phyloP scores from a whole-genome alignment of 2,329 filamentous ascomycete genomes.

The Colletotrichum euphorbiae region DNA sequence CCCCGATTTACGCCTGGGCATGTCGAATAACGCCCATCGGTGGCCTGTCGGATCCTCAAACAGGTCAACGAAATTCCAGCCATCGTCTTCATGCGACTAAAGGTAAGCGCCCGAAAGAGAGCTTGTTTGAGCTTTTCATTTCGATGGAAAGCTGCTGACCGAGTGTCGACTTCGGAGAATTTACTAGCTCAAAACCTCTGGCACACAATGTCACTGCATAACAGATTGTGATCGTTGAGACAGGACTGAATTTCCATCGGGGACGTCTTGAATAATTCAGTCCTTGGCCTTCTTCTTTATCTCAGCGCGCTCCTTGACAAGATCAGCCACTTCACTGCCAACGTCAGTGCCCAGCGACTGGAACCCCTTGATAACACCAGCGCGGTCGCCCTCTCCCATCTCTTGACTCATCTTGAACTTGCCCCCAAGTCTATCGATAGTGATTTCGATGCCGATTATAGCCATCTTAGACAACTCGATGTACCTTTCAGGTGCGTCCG shows the following conservation, averaged over 20 bases:
- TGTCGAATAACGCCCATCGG: neutral
- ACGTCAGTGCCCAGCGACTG: conserved; percentile 48
- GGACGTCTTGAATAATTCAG: neutral
- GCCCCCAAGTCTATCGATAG: conserved; percentile 65
- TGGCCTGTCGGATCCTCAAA: neutral
- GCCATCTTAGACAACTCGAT: conserved; percentile 67
- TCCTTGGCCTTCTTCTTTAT: conserved; percentile 42
- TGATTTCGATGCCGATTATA: conserved; percentile 71
- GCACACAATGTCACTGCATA: no score
- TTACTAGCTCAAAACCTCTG: no score
- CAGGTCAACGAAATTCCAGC: neutral
- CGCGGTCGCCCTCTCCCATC: conserved; percentile 60
- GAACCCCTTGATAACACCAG: conserved; percentile 70
- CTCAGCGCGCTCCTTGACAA: conserved; percentile 48
- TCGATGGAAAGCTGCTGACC: no score
- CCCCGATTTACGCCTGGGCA: neutral
- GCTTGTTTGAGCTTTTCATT: no score
- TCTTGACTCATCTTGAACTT: conserved; percentile 79
- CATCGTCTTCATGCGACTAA: no score
- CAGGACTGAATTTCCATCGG: no score
- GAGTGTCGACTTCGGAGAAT: no score
- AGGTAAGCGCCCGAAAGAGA: no score
- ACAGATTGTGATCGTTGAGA: no score
- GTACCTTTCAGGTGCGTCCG: conserved; percentile 67
- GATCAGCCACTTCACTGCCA: conserved; percentile 46